These are phyloP conservation scores for Trichophyton schoenleinii DNA, from an alignment of 2,329 filamentous ascomycete genomes.

Conservation along the genomic window DNA sequence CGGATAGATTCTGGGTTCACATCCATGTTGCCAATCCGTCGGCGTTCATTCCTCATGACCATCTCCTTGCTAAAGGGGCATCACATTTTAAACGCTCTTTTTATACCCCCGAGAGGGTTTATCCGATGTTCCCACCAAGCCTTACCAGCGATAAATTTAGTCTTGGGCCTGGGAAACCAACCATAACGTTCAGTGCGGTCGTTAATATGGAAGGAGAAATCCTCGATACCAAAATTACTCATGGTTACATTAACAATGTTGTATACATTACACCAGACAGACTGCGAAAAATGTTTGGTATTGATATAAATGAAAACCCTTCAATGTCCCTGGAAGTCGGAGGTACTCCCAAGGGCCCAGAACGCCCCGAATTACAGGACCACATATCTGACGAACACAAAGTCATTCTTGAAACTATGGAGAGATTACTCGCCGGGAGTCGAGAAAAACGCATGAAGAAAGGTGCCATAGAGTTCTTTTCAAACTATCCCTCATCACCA, in stretches of 20 bases:
- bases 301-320: slow-evolving; percentile 13
- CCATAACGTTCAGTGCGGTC: slow-evolving; percentile 49
- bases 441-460: slow-evolving; percentile 25
- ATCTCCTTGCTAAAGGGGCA: slow-evolving; percentile 43
- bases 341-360: slow-evolving; percentile 17
- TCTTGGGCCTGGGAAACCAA: slow-evolving; percentile 41
- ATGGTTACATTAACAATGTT: slow-evolving; percentile 44
- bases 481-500: slow-evolving; percentile 10
- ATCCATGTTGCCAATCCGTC: slow-evolving; percentile 53
- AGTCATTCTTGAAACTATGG: slow-evolving; percentile 24
- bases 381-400: slow-evolving; percentile 24
- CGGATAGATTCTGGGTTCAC: slow-evolving; percentile 45
- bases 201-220: slow-evolving; percentile 41
- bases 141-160: slow-evolving; percentile 42
- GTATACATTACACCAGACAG: slow-evolving; percentile 39
- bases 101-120: slow-evolving; percentile 42
- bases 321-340: slow-evolving; percentile 21
- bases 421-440: slow-evolving; percentile 29
- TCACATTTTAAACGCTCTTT: slow-evolving; percentile 42
- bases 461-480: slow-evolving; percentile 27
- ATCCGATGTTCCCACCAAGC: slow-evolving; percentile 44
- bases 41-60: slow-evolving; percentile 44
- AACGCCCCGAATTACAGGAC: slow-evolving; percentile 17
- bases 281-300: slow-evolving; percentile 29
- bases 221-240: slow-evolving; percentile 41